Conservation (phyloP, 2,329 filamentous ascomycete species). For the Sporothrix curviconia region DNA sequence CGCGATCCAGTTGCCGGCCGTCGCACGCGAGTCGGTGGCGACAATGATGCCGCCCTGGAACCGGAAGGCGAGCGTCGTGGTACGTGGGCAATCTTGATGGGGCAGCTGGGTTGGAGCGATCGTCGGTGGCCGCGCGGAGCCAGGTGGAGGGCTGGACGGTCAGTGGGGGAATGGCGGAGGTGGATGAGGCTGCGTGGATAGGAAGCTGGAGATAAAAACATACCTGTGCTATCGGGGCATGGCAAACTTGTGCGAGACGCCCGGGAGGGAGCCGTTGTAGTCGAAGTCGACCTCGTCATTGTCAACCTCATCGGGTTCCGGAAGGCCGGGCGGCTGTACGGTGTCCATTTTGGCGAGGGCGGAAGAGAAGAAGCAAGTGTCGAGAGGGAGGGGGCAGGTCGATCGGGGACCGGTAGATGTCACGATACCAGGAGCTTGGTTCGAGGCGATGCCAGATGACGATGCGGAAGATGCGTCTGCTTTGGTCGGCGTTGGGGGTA, state of each 20-base stretch:
- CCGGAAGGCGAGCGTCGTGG: slow-evolving; percentile 93
- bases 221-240: slow-evolving; percentile 91
- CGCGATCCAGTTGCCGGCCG: slow-evolving; percentile 97
- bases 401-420: no score
- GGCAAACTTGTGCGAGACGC: slow-evolving; percentile 85
- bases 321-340: slow-evolving; percentile 76
- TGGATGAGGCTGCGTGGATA: neutral
- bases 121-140: slow-evolving; percentile 95
- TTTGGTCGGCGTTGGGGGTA: neutral
- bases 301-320: slow-evolving; percentile 64
- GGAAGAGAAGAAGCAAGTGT: no score
- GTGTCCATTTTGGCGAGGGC: slow-evolving; percentile 65
- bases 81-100: slow-evolving; percentile 99
- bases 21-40: slow-evolving; percentile 93
- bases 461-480: neutral
- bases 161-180: neutral
- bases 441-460: neutral
- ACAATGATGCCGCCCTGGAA: slow-evolving; percentile 99
- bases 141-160: slow-evolving; percentile 69
- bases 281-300: slow-evolving; percentile 72
- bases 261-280: slow-evolving; percentile 61
- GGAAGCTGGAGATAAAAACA: slow-evolving; percentile 24
- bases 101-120: slow-evolving; percentile 91
- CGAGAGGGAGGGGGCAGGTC: neutral
- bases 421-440: no score